A percentile compares a stretch with the other conserved stretches of the same genome.
These are phyloP conservation scores for Gynandropsis gynandra DNA, from an alignment of 345 rosid genomes.

Conservation along the genomic window DNA sequence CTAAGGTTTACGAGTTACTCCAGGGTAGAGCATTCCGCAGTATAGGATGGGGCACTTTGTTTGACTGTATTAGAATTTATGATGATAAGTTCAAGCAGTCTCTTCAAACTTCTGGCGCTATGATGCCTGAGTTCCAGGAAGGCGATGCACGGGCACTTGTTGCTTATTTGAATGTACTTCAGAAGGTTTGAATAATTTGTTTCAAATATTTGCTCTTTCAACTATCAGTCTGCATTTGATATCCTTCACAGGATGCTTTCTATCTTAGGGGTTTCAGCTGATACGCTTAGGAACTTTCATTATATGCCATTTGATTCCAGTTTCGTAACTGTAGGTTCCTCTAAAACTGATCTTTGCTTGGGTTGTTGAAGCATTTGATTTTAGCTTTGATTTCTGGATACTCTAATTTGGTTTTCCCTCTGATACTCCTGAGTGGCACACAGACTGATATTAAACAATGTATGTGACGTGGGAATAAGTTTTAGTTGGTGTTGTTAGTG, in stretches of 20 bases:
- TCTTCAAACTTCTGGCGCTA: constrained; percentile 74
- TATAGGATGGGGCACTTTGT: constrained; percentile 89
- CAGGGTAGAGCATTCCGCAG: constrained; percentile 81
- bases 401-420: no score
- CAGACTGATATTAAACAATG: no score
- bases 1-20: constrained; percentile 83
- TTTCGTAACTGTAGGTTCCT: constrained; percentile 1
- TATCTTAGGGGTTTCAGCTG: background rate
- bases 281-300: background rate
- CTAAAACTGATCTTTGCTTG: background rate
- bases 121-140: constrained; percentile 85
- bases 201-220: constrained; percentile 9
- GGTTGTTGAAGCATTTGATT: no score
- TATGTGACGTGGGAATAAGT: no score
- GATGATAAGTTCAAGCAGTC: constrained; percentile 90
- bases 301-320: background rate
- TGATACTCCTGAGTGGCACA: no score
- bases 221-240: constrained; percentile 4
- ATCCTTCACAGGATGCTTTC: background rate
- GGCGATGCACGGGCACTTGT: constrained; percentile 97
- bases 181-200: constrained; percentile 50
- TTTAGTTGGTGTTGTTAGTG: no score
- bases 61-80: constrained; percentile 76
- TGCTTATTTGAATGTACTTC: constrained; percentile 92
- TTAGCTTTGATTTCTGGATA: no score